These are phyloP conservation scores for Pelagomonas calceolata DNA, from an alignment of 108 stramenopile genomes.

Conservation along the genomic window DNA sequence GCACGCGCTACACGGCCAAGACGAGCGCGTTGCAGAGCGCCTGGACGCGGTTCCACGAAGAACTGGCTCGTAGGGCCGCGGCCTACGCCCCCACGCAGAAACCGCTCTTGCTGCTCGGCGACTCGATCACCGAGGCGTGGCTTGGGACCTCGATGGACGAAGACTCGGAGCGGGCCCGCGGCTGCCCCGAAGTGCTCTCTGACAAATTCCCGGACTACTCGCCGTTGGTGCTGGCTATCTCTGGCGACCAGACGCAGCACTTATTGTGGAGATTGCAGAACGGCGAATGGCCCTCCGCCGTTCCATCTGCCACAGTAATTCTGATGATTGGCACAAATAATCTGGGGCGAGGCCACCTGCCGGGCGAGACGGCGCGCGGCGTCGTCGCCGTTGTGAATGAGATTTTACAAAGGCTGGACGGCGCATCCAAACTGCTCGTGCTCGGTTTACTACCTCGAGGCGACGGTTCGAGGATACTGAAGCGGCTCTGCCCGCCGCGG, in stretches of 20 bases:
- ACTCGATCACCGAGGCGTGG: conserved; percentile 31
- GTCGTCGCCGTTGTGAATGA: conserved; percentile 25
- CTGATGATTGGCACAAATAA: conserved; percentile 47
- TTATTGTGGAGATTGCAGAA: conserved; percentile 21
- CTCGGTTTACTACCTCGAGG: conserved; percentile 27
- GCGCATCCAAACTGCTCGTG: conserved; percentile 25
- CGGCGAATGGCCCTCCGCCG: conserved; percentile 17
- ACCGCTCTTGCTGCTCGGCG: conserved; percentile 12
- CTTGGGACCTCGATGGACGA: conserved; percentile 13
- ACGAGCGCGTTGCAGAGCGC: conserved; percentile 16
- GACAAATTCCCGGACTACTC: conserved; percentile 1
- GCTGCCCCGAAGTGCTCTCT: conserved; percentile 12
- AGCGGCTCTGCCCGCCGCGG: conserved; percentile 34
- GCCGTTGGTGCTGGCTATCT: conserved; percentile 13
- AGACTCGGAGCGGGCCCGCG: conserved; percentile 21
- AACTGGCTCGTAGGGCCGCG: conserved; percentile 13
- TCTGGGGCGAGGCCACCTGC: conserved; percentile 30
- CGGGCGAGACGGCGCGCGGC: conserved; percentile 20
- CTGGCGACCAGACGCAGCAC: conserved; percentile 29
- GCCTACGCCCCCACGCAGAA: conserved; percentile 5
- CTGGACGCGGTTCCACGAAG: conserved; percentile 23
- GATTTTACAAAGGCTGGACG: conserved; percentile 13
- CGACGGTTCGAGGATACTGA: conserved; percentile 7
- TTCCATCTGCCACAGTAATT: conserved; percentile 15
- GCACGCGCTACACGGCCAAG: conserved; percentile 31